Conservation (phyloP, 345 rosid species). For the Populus nigra region DNA sequence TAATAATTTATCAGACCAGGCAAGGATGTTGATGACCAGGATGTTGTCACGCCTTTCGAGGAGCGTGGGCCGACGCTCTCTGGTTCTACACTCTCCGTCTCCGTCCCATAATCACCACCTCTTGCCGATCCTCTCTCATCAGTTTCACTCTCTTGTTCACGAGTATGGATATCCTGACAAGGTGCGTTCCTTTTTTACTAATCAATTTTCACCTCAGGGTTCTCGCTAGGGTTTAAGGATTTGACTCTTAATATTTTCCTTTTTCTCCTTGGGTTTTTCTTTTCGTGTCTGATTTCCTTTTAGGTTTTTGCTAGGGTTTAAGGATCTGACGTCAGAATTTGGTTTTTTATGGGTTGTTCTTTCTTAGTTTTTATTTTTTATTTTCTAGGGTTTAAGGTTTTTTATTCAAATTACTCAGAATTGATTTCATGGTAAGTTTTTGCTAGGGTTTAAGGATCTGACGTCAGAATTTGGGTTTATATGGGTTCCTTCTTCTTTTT, state of each 20-base stretch:
- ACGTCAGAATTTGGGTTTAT: neutral
- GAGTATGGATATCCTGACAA: constrained; percentile 23
- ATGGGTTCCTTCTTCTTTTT: too few species aligned
- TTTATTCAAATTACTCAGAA: neutral
- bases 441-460: constrained; percentile 45
- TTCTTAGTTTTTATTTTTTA: neutral
- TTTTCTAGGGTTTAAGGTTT: neutral
- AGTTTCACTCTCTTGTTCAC: constrained; percentile 35
- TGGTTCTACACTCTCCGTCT: constrained; percentile 26
- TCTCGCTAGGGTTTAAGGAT: constrained; percentile 50
- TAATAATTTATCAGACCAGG: neutral
- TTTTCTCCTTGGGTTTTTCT: neutral
- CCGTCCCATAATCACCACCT: constrained; percentile 31
- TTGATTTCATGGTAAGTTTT: constrained; percentile 7
- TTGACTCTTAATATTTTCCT: neutral
- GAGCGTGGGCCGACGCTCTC: constrained; percentile 43
- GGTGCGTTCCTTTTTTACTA: constrained; percentile 21
- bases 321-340: neutral
- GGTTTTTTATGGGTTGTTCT: neutral
- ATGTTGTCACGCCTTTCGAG: constrained; percentile 54
- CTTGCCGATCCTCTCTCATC: constrained; percentile 31
- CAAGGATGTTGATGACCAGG: constrained; percentile 47
- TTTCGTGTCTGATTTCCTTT: neutral
- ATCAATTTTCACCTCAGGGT: neutral
- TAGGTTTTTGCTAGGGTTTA: neutral